Evolutionary conservation across 1,139 yeast genomes (phyloP), one percentile per base, ranked within the genome.

Genomic region (Candida sp.): DNA sequence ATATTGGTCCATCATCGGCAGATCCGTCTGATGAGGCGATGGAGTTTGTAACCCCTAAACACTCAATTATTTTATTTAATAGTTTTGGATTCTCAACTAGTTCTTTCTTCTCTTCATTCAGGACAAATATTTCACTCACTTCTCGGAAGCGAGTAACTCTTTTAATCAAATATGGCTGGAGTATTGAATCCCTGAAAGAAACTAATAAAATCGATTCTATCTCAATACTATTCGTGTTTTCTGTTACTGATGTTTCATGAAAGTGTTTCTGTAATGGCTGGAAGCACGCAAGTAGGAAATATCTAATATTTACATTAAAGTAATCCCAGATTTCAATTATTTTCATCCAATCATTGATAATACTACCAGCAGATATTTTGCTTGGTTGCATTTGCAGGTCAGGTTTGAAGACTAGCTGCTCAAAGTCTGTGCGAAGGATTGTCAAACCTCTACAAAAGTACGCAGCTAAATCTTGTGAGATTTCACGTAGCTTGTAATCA

Each of bases 221-320:
- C 25, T 64, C 62, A 5, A 70, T 56, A n/a, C 49, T 55, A 8
- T 49, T 27, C 19, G 38, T 33, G 25, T 38, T 30, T 44, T 46
- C 12, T 42, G 42, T 12, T 43, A 45, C 23, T 52, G 54, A 1
- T 48, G 40, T 4, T 19, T 63, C 58, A 12, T 57, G 51, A 21
- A 57, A 49, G 43, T 53, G 49, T 21, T 52, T 55, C 42, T 65
- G 66, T 11, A 70, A 50, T 0, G 70, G 66, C 22, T 59, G 60
- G 43, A 71, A 69, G 25, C 66, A 56, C 21, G 60, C 57, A 21
- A 67, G 39, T 8, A 70, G 30, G 35, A 50, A 60, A 44, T 52
- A 70, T 21, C 71, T 47, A 2, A 71, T 60, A 33, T 59, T 61
- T 25, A 51, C 50, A 43, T 68, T 64, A 50, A 71, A 72, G 42